phyloP scores from a whole-genome alignment of 805 yeast genomes.

The Metahyphopichia silvanorum region DNA sequence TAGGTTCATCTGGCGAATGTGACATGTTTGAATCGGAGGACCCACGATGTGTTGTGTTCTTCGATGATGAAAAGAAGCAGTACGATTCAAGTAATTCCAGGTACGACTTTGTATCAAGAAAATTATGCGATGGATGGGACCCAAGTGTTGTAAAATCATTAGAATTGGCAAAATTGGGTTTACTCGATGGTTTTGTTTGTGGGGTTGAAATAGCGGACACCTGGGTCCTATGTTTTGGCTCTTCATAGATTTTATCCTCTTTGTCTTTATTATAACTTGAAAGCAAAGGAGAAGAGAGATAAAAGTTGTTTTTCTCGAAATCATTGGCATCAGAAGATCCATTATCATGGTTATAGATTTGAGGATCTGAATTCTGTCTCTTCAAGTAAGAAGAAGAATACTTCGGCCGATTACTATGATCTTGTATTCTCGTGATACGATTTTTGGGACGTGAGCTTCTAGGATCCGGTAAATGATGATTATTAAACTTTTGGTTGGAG shows the following conservation, averaged over 20 bases:
- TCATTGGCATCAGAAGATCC: constrained; percentile 18
- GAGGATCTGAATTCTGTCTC: constrained; percentile 28
- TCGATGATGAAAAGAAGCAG: constrained; percentile 49
- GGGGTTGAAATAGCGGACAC: neutral
- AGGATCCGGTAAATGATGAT: neutral
- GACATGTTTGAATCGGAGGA: constrained; percentile 2
- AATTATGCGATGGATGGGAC: neutral
- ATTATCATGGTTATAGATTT: constrained; percentile 8
- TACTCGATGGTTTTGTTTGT: neutral
- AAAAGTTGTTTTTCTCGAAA: constrained; percentile 32
- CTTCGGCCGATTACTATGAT: constrained; percentile 27
- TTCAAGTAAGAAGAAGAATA: constrained; percentile 37
- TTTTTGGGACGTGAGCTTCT: neutral
- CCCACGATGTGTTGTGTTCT: constrained; percentile 9
- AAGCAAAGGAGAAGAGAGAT: constrained; percentile 34
- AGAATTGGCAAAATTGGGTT: no score
- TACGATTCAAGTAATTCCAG: constrained; percentile 56
- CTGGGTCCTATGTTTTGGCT: no score
- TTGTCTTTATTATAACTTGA: constrained; percentile 15
- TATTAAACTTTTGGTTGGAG: constrained; percentile 2
- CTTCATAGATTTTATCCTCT: neutral
- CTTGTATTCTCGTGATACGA: constrained; percentile 8
- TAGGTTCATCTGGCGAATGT: constrained; percentile 1
- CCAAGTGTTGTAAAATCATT: no score
- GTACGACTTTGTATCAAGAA: constrained; percentile 49